Evolutionary conservation across 106 monocot species (phyloP).

Genomic region (Dioscorea zingiberensis): DNA sequence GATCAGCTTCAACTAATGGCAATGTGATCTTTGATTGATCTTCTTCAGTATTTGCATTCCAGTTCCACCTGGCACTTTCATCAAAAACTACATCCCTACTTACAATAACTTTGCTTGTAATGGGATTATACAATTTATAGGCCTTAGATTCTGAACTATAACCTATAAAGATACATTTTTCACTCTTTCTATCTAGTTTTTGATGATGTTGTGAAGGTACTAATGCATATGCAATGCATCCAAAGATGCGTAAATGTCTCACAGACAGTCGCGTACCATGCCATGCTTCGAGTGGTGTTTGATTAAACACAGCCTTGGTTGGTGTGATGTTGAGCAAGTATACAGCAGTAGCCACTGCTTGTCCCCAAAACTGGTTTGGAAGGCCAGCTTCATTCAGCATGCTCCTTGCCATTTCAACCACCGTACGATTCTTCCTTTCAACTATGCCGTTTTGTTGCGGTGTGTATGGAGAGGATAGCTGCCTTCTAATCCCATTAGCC

Average conservation of each 20-base stretch:
- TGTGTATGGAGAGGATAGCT: not conserved
- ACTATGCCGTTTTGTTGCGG: not conserved
- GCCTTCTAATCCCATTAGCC: not conserved
- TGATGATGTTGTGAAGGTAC: too few species aligned
- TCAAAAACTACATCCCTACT: conserved; percentile 8
- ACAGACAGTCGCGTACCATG: not conserved
- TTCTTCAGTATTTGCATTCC: too few species aligned
- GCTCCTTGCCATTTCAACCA: not conserved
- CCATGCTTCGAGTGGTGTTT: not conserved
- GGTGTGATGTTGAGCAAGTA: not conserved
- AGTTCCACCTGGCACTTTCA: not conserved
- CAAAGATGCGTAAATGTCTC: not conserved
- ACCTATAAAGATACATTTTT: not conserved
- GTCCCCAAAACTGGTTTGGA: not conserved
- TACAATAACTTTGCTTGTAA: not conserved
- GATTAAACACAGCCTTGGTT: not conserved
- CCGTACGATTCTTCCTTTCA: not conserved
- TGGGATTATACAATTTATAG: not conserved
- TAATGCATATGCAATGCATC: not conserved
- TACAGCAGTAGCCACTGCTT: not conserved
- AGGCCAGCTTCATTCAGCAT: not conserved
- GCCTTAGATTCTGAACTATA: not conserved
- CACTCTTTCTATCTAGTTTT: not conserved
- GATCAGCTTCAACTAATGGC: too few species aligned
- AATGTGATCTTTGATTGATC: too few species aligned